phyloP scores from a whole-genome alignment of 2,329 filamentous ascomycete species.

The Aotearoamyces nothofagi region DNA sequence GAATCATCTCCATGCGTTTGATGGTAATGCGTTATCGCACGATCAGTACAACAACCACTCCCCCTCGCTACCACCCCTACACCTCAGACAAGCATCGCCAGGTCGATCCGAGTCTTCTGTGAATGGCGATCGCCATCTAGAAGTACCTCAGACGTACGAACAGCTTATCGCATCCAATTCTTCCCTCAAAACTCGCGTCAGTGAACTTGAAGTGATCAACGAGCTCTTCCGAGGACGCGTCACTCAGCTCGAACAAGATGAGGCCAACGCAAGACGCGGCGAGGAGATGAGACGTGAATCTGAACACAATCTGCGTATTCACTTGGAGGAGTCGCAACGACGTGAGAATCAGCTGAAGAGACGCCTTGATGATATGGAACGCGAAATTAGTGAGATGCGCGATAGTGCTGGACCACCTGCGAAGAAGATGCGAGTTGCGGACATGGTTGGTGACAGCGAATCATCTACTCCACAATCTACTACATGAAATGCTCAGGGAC shows the following conservation, averaged over 20 bases:
- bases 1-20: conserved; percentile 66
- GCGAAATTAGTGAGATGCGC: conserved; percentile 25
- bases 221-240: conserved; percentile 65
- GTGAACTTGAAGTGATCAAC: conserved; percentile 90
- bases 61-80: conserved; percentile 31
- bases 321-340: conserved; percentile 62
- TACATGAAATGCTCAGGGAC: too few relatives aligned
- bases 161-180: conserved; percentile 68
- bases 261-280: conserved; percentile 48
- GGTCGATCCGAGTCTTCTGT: conserved; percentile 32
- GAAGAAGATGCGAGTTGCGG: conserved; percentile 40
- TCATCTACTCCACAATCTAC: conserved; percentile 3
- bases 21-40: conserved; percentile 52
- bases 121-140: conserved; percentile 45
- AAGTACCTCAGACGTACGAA: conserved; percentile 64
- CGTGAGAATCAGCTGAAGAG: conserved; percentile 73
- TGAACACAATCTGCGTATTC: conserved; percentile 37
- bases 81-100: conserved; percentile 41
- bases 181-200: conserved; percentile 85
- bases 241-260: conserved; percentile 60
- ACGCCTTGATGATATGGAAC: conserved; percentile 65
- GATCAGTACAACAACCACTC: conserved; percentile 47
- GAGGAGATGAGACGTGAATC: conserved; percentile 40
- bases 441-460: conserved; percentile 23
- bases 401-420: conserved; percentile 31